phyloP scores from a whole-genome alignment of 1,284 basidiomycete species.

The Xerocomus nothofagi region DNA sequence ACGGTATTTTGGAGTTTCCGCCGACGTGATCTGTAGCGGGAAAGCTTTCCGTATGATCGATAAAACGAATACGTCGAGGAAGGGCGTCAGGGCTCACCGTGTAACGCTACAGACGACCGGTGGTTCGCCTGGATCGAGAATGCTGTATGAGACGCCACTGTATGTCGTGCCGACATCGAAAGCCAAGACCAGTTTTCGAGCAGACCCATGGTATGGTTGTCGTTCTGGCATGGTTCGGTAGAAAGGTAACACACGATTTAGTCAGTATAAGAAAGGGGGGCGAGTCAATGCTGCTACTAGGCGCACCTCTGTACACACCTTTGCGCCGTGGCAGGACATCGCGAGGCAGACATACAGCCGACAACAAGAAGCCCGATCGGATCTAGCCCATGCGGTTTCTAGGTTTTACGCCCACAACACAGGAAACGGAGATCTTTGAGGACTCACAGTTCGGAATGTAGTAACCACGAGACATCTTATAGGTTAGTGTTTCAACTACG shows the following conservation, averaged over 20 bases:
- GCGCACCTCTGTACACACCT: neutral
- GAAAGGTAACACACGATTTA: neutral
- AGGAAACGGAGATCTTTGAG: neutral
- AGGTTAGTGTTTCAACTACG: too few relatives aligned
- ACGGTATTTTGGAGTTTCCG: constrained; percentile 57
- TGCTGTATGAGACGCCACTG: constrained; percentile 48
- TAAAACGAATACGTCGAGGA: neutral
- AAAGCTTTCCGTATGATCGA: constrained; percentile 37
- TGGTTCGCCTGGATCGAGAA: constrained; percentile 46
- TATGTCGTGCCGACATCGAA: constrained; percentile 55
- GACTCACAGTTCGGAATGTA: neutral
- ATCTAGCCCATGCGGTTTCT: constrained; percentile 9
- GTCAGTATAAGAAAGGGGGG: neutral
- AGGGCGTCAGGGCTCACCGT: constrained; percentile 32
- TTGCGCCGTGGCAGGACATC: constrained; percentile 16
- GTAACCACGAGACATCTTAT: too few relatives aligned
- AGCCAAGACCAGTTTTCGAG: constrained; percentile 46
- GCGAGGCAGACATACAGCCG: constrained; percentile 16
- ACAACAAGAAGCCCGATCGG: constrained; percentile 10
- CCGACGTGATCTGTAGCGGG: constrained; percentile 54
- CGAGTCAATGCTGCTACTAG: neutral
- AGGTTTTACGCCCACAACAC: constrained; percentile 1
- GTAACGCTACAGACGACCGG: constrained; percentile 46
- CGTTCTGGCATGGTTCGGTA: constrained; percentile 32
- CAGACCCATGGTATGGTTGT: constrained; percentile 34